These are phyloP conservation scores for Lachancea meyersii DNA, from an alignment of 805 yeast species.

Conservation along the genomic window DNA sequence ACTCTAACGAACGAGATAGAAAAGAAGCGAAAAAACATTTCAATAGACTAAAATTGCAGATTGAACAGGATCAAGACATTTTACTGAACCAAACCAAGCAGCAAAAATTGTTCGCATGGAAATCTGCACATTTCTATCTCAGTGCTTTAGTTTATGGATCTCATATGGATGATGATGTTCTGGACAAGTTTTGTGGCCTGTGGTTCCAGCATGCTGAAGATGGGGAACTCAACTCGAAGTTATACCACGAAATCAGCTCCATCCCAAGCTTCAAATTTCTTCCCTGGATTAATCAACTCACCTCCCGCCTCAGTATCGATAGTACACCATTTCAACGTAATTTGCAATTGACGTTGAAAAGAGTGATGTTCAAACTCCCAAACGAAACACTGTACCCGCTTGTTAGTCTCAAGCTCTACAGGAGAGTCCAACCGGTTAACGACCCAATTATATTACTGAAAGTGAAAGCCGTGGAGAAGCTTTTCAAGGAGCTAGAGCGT, in stretches of 20 bases:
- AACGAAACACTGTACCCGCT: slow-evolving; percentile 63
- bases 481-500: slow-evolving; percentile 40
- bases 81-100: slow-evolving; percentile 35
- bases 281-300: slow-evolving; percentile 77
- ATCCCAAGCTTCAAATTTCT: slow-evolving; percentile 60
- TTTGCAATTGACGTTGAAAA: slow-evolving; percentile 42
- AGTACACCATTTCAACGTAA: slow-evolving; percentile 47
- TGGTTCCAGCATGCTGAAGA: slow-evolving; percentile 65
- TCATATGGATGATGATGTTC: slow-evolving; percentile 44
- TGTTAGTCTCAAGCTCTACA: slow-evolving; percentile 49
- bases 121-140: slow-evolving; percentile 56
- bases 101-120: slow-evolving; percentile 40
- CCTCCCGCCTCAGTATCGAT: slow-evolving; percentile 58
- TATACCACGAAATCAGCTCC: slow-evolving; percentile 34
- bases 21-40: slow-evolving; percentile 49
- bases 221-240: slow-evolving; percentile 38
- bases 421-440: slow-evolving; percentile 25
- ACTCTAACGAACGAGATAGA: slow-evolving; percentile 41
- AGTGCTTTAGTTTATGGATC: slow-evolving; percentile 44
- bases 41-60: slow-evolving; percentile 43
- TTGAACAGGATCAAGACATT: slow-evolving; percentile 44
- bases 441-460: slow-evolving; percentile 41
- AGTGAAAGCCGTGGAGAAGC: slow-evolving; percentile 45
- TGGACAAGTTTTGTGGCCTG: slow-evolving; percentile 73
- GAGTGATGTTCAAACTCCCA: slow-evolving; percentile 55